Evolutionary conservation across 2,329 filamentous ascomycete species (phyloP).

Genomic region (Exophiala sp.): DNA sequence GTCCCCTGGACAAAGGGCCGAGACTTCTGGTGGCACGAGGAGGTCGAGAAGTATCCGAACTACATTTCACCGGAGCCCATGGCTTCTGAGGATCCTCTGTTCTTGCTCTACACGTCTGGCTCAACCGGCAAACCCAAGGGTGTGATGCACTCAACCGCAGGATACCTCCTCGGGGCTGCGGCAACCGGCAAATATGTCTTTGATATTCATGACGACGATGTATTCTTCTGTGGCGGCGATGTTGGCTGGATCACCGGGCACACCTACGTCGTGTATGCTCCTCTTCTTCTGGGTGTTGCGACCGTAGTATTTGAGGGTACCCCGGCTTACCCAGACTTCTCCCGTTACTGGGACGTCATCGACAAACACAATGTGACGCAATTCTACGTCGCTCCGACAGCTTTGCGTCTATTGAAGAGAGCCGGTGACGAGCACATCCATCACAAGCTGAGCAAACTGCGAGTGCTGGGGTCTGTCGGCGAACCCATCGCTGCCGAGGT

Average conservation of each 20-base stretch:
- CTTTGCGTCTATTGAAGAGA: constrained; percentile 86
- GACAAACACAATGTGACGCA: constrained; percentile 92
- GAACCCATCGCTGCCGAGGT: constrained; percentile 97
- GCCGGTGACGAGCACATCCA: constrained; percentile 90
- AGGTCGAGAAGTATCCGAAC: constrained; percentile 90
- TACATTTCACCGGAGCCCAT: constrained; percentile 87
- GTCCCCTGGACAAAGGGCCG: constrained; percentile 84
- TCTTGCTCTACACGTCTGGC: constrained; percentile 95
- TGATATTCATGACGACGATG: constrained; percentile 89
- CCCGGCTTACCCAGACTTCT: constrained; percentile 95
- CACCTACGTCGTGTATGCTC: constrained; percentile 96
- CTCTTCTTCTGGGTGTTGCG: constrained; percentile 82
- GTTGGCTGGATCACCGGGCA: constrained; percentile 99
- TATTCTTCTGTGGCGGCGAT: constrained; percentile 96
- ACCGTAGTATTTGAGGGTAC: constrained; percentile 98
- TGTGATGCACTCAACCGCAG: constrained; percentile 93
- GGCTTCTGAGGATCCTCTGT: constrained; percentile 91
- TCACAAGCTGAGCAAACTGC: constrained; percentile 78
- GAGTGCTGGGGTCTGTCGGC: constrained; percentile 88
- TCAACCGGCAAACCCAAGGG: constrained; percentile 99
- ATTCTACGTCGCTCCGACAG: constrained; percentile 96
- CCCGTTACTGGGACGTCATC: constrained; percentile 97
- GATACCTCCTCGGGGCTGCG: constrained; percentile 90
- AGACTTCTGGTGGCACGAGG: constrained; percentile 98
- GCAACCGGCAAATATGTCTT: constrained; percentile 98